Evolutionary conservation across 441 rosid species (phyloP), one percentile per base, ranked within the genome.

Genomic region (Populus tomentosa): DNA sequence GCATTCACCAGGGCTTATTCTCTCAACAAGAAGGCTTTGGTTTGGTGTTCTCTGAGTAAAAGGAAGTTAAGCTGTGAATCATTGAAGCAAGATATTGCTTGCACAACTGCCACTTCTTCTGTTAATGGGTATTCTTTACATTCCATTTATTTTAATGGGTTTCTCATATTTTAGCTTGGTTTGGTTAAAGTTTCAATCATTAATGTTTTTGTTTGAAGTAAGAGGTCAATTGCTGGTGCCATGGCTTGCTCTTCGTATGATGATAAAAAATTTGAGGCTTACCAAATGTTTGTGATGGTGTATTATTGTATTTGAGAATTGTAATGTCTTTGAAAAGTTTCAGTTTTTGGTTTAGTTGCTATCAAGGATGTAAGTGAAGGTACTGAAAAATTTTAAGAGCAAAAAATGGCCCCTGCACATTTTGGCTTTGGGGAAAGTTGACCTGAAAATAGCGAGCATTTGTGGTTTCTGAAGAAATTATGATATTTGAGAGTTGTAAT

Each of bases 71-170:
- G 86, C 38, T 78, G 83, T 80, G 80, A 79, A 30, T 86, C 90
- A 64, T 84, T 86, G 53, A 82, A 69, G 63, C 73, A 42, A 32
- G 83, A 71, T 56, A 77, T 79, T 78, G 66, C 80, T 71, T 79
- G 56, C 73, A 68, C 79, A 75, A 24, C 86, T 70, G 1, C 82
- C 36, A 61, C 89, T 82, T 69, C 82, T 71, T 78, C 88, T 56
- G 78, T 53, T 75, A 78, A 85, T 76, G 89, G 88, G 96, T 93
- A 88, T 16, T 14, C 65, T 80, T 75, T 10, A 14, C 66, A 35
- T 74, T 83, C 72, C 77, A 13, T 30, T 46, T 73, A 26, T 42
- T 32, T 38, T 36, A 3, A 23, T 72, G 74, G 13, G 8, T 65
- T 38, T 26, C 20, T 0, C 21, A 5, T 63, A 14, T 35, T 30